Evolutionary conservation across 2,329 filamentous ascomycete genomes (phyloP).

Genomic region (Paramyrothecium roridum): DNA sequence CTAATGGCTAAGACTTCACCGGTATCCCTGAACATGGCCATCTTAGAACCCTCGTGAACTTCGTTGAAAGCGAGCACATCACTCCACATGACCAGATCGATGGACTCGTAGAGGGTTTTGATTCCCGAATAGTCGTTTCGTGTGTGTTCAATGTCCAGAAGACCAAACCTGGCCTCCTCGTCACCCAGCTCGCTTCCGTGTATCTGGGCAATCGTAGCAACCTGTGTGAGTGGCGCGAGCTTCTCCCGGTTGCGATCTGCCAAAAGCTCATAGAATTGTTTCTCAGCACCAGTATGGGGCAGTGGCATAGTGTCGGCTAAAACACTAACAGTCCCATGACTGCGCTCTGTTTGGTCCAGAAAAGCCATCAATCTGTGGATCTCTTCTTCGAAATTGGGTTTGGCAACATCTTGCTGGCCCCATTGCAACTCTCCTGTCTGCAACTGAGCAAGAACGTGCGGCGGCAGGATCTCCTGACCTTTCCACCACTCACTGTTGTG

Average conservation of each 20-base stretch:
- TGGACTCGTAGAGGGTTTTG: conserved; percentile 42
- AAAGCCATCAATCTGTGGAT: conserved; percentile 62
- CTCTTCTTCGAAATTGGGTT: conserved; percentile 46
- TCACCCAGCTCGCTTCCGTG: conserved; percentile 25
- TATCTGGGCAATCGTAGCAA: conserved; percentile 24
- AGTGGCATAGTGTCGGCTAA: conserved; percentile 36
- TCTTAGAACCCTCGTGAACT: conserved; percentile 31
- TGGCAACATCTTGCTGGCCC: conserved; percentile 21
- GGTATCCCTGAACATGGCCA: conserved; percentile 40
- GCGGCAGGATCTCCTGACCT: conserved; percentile 46
- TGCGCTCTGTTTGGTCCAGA: conserved; percentile 56
- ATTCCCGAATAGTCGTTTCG: conserved; percentile 33
- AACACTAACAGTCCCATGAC: conserved; percentile 53
- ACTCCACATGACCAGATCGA: conserved; percentile 47
- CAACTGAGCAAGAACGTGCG: conserved; percentile 30
- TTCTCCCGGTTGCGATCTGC: conserved; percentile 20
- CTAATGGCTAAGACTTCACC: conserved; percentile 50
- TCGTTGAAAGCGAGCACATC: conserved; percentile 34
- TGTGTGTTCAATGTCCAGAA: conserved; percentile 37
- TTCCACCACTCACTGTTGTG: conserved; percentile 60
- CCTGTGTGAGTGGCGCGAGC: conserved; percentile 27
- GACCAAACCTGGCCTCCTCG: conserved; percentile 34
- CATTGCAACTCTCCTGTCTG: conserved; percentile 24
- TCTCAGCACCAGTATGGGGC: conserved; percentile 30
- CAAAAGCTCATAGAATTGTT: conserved; percentile 42